Evolutionary conservation across 148 eudicot species (phyloP), one percentile per base, ranked within the genome.

Genomic region (Chenopodium album): DNA sequence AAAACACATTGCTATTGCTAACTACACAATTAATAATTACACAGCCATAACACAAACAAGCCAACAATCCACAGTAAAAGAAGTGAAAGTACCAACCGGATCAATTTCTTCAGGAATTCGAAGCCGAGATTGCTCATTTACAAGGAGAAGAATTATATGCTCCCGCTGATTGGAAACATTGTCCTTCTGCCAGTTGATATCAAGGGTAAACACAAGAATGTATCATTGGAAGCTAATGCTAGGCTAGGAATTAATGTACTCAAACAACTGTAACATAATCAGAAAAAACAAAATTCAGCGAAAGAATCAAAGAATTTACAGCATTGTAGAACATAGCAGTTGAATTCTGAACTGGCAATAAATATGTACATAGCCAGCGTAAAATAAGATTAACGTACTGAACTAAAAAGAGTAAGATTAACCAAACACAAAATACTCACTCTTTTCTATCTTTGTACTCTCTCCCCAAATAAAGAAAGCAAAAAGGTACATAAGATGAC

Each of bases 131-230:
- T 97, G 99, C 86, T 92, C 97, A 88, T 97, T 94, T 62, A 98
- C 97, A 71, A 97, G 97, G 82, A 97, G 93, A 86, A 90, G 97
- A 78, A 97, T 89, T 73, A 97, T 81, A 86, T 97, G 97, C 81
- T 97, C 99, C 31, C 99, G 91, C 88, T 97, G 99, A 90, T 97
- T 97, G 77, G 93, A 87, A 64, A 94, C 92, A 84, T 91, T 94
- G 84, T 92, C 99, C 86, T 90, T 91, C 99, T 97, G 92, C 88
- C 82, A 73, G 69, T 44, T n/a, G 31, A 65, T 52, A 82, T 54
- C 14, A 65, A 71, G n/a, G 9, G 81, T 50, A 20, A 79, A 62
- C 72, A 85, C 78, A 31, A 68, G 22, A 75, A 52, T 11, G 70
- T 10, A 71, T 26, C 64, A 79, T 71, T 56, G 22, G 54, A 14